These are phyloP conservation scores for Penicillium hordei DNA, from an alignment of 2,329 filamentous ascomycete genomes.

Conservation along the genomic window DNA sequence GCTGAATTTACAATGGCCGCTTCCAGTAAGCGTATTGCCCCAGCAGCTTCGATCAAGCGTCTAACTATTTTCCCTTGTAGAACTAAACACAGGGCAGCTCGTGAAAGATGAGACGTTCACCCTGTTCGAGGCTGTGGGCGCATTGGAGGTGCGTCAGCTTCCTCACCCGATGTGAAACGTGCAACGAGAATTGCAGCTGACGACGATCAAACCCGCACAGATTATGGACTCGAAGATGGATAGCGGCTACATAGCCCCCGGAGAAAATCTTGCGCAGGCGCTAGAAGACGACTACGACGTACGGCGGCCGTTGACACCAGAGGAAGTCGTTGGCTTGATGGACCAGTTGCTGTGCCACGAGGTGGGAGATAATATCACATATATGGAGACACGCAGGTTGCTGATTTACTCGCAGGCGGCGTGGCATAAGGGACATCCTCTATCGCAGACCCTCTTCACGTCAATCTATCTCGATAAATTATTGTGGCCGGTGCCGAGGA, in stretches of 20 bases:
- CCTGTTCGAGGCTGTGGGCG: slow-evolving; percentile 87
- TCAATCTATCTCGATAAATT: slow-evolving; percentile 86
- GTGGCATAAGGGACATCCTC: slow-evolving; percentile 93
- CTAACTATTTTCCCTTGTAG: slow-evolving; percentile 46
- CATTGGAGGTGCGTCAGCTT: slow-evolving; percentile 54
- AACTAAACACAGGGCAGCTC: slow-evolving; percentile 74
- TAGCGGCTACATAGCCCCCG: slow-evolving; percentile 76
- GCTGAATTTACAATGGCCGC: slow-evolving; percentile 54
- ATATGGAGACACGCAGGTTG: not conserved
- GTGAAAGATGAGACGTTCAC: slow-evolving; percentile 94
- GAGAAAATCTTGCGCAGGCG: slow-evolving; percentile 58
- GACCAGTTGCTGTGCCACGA: slow-evolving; percentile 89
- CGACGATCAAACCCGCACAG: slow-evolving; percentile 48
- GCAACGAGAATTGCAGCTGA: slow-evolving; percentile 18
- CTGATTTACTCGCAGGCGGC: slow-evolving; percentile 64
- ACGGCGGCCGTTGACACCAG: slow-evolving; percentile 63
- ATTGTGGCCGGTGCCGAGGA: slow-evolving; percentile 66
- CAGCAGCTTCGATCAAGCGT: not conserved
- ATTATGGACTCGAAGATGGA: slow-evolving; percentile 99
- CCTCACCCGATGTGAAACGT: slow-evolving; percentile 8
- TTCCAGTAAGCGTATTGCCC: slow-evolving; percentile 41
- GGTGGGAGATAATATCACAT: slow-evolving; percentile 48
- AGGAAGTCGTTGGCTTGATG: slow-evolving; percentile 88
- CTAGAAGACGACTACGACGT: slow-evolving; percentile 82
- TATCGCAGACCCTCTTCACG: slow-evolving; percentile 92